A percentile compares a stretch with the other conserved stretches of the same genome.
Evolutionary conservation across 1,139 yeast genomes (phyloP).

Genomic region (Candida freyschussii): DNA sequence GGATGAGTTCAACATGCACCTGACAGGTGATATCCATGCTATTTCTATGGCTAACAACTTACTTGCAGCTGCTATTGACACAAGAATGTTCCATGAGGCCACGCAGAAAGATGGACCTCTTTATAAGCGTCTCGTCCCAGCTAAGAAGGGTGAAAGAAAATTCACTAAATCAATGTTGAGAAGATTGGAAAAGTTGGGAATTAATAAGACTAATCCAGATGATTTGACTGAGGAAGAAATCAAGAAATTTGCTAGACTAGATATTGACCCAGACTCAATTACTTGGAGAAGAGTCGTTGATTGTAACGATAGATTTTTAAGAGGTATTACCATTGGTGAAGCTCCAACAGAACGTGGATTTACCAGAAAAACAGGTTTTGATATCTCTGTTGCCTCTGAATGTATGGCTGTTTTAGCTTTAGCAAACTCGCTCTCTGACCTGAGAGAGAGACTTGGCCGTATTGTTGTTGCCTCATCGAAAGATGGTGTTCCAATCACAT

Average conservation of each 20-base stretch:
- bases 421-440: conserved; percentile 58
- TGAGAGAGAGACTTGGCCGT: conserved; percentile 65
- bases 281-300: conserved; percentile 78
- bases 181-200: conserved; percentile 60
- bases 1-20: conserved; percentile 84
- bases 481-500: conserved; percentile 63
- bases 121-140: conserved; percentile 67
- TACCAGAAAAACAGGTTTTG: conserved; percentile 71
- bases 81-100: conserved; percentile 75
- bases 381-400: conserved; percentile 79
- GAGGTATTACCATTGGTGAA: conserved; percentile 72
- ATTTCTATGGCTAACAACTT: conserved; percentile 76
- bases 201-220: conserved; percentile 62
- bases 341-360: conserved; percentile 75
- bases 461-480: conserved; percentile 66
- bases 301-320: conserved; percentile 71
- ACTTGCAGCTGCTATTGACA: conserved; percentile 78
- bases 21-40: conserved; percentile 83
- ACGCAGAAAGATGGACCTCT: conserved; percentile 64
- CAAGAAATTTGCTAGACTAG: conserved; percentile 54
- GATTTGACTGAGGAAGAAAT: conserved; percentile 64
- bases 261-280: conserved; percentile 69
- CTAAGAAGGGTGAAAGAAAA: conserved; percentile 56
- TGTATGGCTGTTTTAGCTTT: conserved; percentile 78
- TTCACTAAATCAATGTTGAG: conserved; percentile 66